Evolutionary conservation across 257 asterid genomes (phyloP), one percentile per base, ranked within the genome.

Genomic region (Solanum gandarillasii): DNA sequence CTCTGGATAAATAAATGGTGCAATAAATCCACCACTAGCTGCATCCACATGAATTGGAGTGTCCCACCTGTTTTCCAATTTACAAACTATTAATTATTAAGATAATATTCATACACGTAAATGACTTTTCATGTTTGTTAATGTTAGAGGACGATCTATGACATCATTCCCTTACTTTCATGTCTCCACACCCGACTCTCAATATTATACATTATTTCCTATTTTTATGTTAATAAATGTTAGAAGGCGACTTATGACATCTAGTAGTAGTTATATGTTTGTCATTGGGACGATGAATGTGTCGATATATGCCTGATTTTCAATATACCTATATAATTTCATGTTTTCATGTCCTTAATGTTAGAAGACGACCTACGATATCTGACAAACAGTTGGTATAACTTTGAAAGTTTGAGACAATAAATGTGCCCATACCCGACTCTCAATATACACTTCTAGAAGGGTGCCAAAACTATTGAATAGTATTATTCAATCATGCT

Each of bases 41-140:
- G 99, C 99, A 90, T 96, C 99, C 75, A 96, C 99, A 88, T 96
- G 99, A 85, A 96, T 95, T 43, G 99, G 98, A 32, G 98, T 95
- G 71, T 93, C 95, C 99, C 98, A 95, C 72, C 98, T 95, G 90
- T 89, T 87, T 4, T 13, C 5, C 5, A 46, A n/a, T n/a, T 70
- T 83, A 60, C 76, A 60, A 60, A 62, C 12, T 38, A 34, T 23
- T 60, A 82, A 29, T 13, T 46, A 25, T 25, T 62, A 82, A 32
- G 25, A 73, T 4, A 9, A 20, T 73, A 35, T 20, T 73, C 18
- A 73, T 18, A 9, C 5, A 0, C 0, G 2, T 7, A 12, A 31
- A 32, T 0, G 6, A 46, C 7, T 16, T 4, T 16, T 72, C 25
- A 8, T 31, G 39, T 71, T 35, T 43, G 20, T 20, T 20, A 13